Evolutionary conservation across 2,329 filamentous ascomycete species (phyloP), one percentile per base, ranked within the genome.

Genomic region (Ophiostoma tasmaniense): DNA sequence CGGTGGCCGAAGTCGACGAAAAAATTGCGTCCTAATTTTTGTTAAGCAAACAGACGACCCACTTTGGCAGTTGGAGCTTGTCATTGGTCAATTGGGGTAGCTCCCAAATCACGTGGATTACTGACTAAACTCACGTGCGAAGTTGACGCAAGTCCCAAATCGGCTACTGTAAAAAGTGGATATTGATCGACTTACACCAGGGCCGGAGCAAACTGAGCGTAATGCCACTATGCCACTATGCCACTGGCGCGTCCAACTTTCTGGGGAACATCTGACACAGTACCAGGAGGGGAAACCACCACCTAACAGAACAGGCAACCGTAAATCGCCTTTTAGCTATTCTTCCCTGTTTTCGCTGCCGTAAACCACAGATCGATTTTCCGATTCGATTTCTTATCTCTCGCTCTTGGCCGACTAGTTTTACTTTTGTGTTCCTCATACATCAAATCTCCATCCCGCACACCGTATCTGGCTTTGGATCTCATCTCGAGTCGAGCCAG

Each of bases 11-110:
- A n/a, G 55, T 37, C 28, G 30, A 64, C 59, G 59, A 64, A 64
- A 64, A 64, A 64, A 64, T 64, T 64, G 61, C 61, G 61, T 37
- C 61, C 20, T 37, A 37, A 37, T 33, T 37, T 30, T 64, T 35
- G 61, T 35, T 37, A 64, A 37, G 33, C 61, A 35, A n/a, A 64
- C 61, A 5, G 55, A 22, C 20, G 39, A 25, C 28, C 28, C 39
- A 28, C 37, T 42, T 33, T 28, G 20, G 13, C 17, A 39, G 66
- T 14, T 64, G 28, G 14, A 37, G 62, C 33, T 64, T 42, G 35
- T 10, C 30, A 64, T 64, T 64, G 62, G 33, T 3, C 33, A 25
- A 22, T 64, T 28, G 20, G 35, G n/a, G 35, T 10, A 45, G 64
- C 64, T 42, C n/a, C n/a, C 28, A 1, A 14, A 17, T 33, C 45